phyloP scores from a whole-genome alignment of 305 asterid genomes.

The Fraxinus latifolia region DNA sequence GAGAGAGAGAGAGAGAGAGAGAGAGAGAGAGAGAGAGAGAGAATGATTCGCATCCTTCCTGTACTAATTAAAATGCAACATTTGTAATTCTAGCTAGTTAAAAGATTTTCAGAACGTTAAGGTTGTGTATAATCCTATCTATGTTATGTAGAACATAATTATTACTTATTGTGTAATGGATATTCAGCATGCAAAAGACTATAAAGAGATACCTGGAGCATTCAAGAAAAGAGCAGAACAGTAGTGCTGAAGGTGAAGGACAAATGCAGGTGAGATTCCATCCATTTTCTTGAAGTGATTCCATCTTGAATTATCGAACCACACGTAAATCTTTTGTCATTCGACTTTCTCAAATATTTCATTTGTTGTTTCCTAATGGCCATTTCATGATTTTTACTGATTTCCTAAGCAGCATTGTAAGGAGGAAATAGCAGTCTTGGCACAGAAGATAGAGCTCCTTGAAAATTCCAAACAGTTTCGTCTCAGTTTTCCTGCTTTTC shows the following conservation, averaged over 20 bases:
- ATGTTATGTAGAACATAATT: neutral
- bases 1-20: too few relatives aligned
- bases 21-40: too few relatives aligned
- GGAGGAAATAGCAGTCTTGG: constrained; percentile 48
- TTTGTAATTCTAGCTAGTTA: neutral
- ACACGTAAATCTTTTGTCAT: neutral
- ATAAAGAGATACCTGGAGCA: constrained; percentile 34
- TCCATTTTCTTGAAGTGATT: neutral
- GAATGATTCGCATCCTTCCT: neutral
- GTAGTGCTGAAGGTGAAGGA: constrained; percentile 22
- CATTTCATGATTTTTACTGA: neutral
- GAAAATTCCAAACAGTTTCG: constrained; percentile 56
- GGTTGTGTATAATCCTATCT: neutral
- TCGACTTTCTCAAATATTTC: neutral
- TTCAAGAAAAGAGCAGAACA: constrained; percentile 19
- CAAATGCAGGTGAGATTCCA: constrained; percentile 26
- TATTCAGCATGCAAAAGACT: constrained; percentile 37
- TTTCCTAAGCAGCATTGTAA: constrained; percentile 36
- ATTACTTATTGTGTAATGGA: neutral
- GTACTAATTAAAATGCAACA: neutral
- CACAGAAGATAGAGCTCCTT: constrained; percentile 54
- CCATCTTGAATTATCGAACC: neutral
- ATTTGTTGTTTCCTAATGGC: neutral
- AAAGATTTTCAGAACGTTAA: neutral
- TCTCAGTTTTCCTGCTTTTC: neutral